Evolutionary conservation across 768 basidiomycete genomes (phyloP).

Genomic region (Tylopilus plumbeoviolaceoides): DNA sequence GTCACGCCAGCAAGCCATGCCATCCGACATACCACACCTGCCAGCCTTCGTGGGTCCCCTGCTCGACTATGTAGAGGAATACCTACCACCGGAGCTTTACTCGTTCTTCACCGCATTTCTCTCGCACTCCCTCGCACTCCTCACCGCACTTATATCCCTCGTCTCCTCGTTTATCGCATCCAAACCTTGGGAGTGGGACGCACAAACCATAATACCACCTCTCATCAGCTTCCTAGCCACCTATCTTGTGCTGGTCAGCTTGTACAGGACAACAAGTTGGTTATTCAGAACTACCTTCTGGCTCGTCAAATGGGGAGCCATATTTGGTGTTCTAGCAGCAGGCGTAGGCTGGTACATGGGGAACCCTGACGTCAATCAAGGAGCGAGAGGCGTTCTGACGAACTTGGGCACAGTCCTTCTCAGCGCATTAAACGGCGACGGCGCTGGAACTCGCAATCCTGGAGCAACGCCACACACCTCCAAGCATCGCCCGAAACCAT

Average conservation of each 20-base stretch:
- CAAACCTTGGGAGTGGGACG: slow-evolving; percentile 59
- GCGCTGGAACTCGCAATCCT: slow-evolving; percentile 24
- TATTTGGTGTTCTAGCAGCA: slow-evolving; percentile 53
- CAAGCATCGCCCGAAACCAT: slow-evolving; percentile 42
- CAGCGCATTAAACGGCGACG: slow-evolving; percentile 39
- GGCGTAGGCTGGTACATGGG: slow-evolving; percentile 53
- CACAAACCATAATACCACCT: slow-evolving; percentile 66
- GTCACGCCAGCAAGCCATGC: slow-evolving; percentile 18
- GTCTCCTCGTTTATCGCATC: slow-evolving; percentile 44
- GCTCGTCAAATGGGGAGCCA: slow-evolving; percentile 73
- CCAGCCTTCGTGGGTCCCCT: slow-evolving; percentile 51
- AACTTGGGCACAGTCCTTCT: slow-evolving; percentile 40
- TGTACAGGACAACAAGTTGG: slow-evolving; percentile 79
- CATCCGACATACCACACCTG: slow-evolving; percentile 33
- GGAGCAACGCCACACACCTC: slow-evolving; percentile 13
- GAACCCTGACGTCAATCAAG: slow-evolving; percentile 33
- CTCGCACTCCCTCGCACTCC: slow-evolving; percentile 49
- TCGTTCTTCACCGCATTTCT: slow-evolving; percentile 46
- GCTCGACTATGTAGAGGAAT: slow-evolving; percentile 50
- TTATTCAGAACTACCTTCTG: slow-evolving; percentile 61
- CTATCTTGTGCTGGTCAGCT: slow-evolving; percentile 70
- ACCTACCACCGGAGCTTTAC: slow-evolving; percentile 55
- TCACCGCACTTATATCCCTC: slow-evolving; percentile 47
- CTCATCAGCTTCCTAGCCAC: slow-evolving; percentile 67
- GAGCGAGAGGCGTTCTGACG: slow-evolving; percentile 34